Evolutionary conservation across 192 early-diverging fungal genomes (phyloP).

Genomic region (Coemansia sp.): DNA sequence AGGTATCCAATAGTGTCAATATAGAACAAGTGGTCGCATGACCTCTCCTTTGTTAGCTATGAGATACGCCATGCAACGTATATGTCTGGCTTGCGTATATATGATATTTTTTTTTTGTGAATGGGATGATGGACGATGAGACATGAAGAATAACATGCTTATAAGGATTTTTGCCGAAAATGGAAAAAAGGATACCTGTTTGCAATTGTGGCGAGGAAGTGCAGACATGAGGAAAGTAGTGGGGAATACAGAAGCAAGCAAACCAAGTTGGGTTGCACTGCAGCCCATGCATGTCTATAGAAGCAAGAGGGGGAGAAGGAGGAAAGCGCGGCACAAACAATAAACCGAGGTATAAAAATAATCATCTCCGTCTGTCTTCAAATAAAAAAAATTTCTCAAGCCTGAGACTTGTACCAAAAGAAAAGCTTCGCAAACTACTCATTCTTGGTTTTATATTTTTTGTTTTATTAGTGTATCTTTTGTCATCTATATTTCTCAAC

Average conservation of each 20-base stretch:
- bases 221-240: background rate
- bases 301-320: background rate
- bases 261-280: background rate
- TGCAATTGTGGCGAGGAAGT: background rate
- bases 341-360: slow-evolving; percentile 11
- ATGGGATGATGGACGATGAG: background rate
- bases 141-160: background rate
- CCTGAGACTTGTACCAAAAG: background rate
- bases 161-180: background rate
- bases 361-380: background rate
- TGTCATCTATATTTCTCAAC: background rate
- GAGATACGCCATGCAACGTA: background rate
- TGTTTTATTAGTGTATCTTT: background rate
- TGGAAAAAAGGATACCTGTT: slow-evolving; percentile 1
- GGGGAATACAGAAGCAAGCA: background rate
- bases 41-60: background rate
- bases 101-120: background rate
- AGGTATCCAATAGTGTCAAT: background rate
- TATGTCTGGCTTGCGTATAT: background rate
- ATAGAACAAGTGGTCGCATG: background rate
- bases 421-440: slow-evolving; percentile 2
- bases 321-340: background rate
- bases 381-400: slow-evolving; percentile 11
- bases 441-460: background rate
- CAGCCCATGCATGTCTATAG: background rate